Percentiles rank a stretch among this genome's conserved stretches.
Evolutionary conservation across 179 eudicot species (phyloP).

Genomic region (Silene noctiflora): DNA sequence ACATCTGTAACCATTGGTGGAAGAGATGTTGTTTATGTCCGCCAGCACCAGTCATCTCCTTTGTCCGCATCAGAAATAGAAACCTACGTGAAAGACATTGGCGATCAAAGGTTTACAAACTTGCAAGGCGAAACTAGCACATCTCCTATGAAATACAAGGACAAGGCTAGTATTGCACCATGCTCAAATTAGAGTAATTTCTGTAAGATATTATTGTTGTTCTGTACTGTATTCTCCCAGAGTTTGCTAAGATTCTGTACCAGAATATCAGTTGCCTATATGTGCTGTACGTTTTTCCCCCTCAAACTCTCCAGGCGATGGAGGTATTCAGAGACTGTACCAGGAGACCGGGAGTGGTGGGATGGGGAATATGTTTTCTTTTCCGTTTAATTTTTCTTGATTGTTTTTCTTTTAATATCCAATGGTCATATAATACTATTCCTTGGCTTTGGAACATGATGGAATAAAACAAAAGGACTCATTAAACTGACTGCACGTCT

Average conservation of each 20-base stretch:
- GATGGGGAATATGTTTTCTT: too few relatives aligned
- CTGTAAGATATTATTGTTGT: slow-evolving; percentile 16
- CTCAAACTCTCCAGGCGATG: too few relatives aligned
- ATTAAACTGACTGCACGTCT: too few relatives aligned
- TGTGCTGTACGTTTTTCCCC: too few relatives aligned
- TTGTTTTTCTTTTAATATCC: too few relatives aligned
- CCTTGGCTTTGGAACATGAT: too few relatives aligned
- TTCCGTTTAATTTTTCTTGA: too few relatives aligned
- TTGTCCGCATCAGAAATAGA: slow-evolving; percentile 71
- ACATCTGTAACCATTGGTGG: slow-evolving; percentile 92
- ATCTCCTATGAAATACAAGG: slow-evolving; percentile 76
- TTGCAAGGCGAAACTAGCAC: slow-evolving; percentile 55
- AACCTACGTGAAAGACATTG: slow-evolving; percentile 79
- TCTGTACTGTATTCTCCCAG: slow-evolving; percentile 1
- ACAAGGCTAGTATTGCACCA: slow-evolving; percentile 67
- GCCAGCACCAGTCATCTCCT: slow-evolving; percentile 91
- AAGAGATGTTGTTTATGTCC: slow-evolving; percentile 83
- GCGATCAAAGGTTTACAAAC: slow-evolving; percentile 77
- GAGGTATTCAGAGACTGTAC: too few relatives aligned
- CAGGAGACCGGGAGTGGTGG: too few relatives aligned
- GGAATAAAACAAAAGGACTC: too few relatives aligned
- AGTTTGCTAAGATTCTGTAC: neutral
- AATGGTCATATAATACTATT: too few relatives aligned
- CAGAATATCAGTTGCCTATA: neutral
- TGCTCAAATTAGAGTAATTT: slow-evolving; percentile 19